phyloP scores from a whole-genome alignment of 2,329 filamentous ascomycete species.

The Xylaria sp. region DNA sequence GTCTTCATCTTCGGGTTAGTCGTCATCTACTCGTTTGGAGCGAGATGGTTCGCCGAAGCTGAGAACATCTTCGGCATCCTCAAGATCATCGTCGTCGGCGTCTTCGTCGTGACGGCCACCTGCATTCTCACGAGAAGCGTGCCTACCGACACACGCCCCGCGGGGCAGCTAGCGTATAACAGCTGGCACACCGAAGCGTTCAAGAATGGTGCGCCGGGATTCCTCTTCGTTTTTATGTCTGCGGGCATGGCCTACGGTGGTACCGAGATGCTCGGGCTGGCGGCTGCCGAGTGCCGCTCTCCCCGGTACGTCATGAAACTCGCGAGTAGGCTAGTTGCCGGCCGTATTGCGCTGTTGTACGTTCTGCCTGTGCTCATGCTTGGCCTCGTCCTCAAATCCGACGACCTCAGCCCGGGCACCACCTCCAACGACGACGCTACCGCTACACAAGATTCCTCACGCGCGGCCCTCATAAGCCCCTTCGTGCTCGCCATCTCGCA shows the following conservation, averaged over 20 bases:
- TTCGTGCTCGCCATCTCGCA: constrained; percentile 32
- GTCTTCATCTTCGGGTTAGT: constrained; percentile 55
- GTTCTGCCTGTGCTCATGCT: constrained; percentile 52
- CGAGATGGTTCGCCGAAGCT: constrained; percentile 58
- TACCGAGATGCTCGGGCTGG: constrained; percentile 59
- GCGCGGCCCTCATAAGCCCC: constrained; percentile 21
- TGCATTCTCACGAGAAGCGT: constrained; percentile 63
- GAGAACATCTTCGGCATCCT: constrained; percentile 65
- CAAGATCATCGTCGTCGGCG: constrained; percentile 63
- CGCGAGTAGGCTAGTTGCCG: constrained; percentile 55
- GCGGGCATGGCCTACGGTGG: constrained; percentile 59
- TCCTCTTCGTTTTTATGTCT: constrained; percentile 57
- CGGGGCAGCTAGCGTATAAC: constrained; percentile 57
- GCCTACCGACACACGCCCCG: constrained; percentile 56
- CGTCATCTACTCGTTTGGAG: constrained; percentile 59
- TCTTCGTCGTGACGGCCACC: constrained; percentile 68
- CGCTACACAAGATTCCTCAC: background rate
- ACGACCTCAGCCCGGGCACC: constrained; percentile 18
- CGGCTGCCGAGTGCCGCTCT: constrained; percentile 56
- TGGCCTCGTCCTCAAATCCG: constrained; percentile 50
- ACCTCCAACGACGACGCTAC: background rate
- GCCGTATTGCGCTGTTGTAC: constrained; percentile 55
- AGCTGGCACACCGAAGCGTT: constrained; percentile 64
- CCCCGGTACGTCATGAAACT: constrained; percentile 53
- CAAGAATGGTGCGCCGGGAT: constrained; percentile 55